phyloP scores from a whole-genome alignment of 1,284 basidiomycete genomes.

The Microbotryomycetes sp. region DNA sequence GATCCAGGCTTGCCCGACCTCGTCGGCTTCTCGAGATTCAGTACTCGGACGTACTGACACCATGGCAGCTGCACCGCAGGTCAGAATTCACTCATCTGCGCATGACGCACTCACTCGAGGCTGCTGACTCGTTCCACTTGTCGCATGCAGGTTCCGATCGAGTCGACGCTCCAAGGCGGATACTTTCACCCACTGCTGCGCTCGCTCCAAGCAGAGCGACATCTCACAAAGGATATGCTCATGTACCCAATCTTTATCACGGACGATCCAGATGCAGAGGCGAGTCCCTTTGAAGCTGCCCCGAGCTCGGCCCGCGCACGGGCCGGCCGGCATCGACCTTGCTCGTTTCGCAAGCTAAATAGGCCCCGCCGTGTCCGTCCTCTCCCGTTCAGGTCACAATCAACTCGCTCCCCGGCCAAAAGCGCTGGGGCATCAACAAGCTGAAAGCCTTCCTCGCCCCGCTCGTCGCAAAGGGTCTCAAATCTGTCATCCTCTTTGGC shows the following conservation, averaged over 20 bases:
- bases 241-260: conserved; percentile 98
- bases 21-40: too few species aligned
- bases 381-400: conserved; percentile 51
- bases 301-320: not conserved
- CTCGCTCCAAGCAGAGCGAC: conserved; percentile 57
- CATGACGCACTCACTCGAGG: too few species aligned
- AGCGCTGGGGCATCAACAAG: conserved; percentile 88
- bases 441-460: conserved; percentile 82
- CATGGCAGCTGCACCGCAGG: too few species aligned
- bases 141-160: conserved; percentile 11
- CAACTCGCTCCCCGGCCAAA: conserved; percentile 69
- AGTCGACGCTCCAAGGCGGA: conserved; percentile 79
- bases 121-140: not conserved
- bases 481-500: conserved; percentile 92
- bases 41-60: too few species aligned
- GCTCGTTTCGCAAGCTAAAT: not conserved
- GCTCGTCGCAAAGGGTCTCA: conserved; percentile 78
- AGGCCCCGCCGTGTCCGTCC: too few species aligned
- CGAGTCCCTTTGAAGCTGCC: not conserved
- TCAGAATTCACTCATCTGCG: too few species aligned
- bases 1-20: too few species aligned
- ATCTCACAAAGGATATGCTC: conserved; percentile 55
- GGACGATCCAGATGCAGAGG: conserved; percentile 73
- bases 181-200: conserved; percentile 83
- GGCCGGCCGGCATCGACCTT: too few species aligned